phyloP scores from a whole-genome alignment of 1,284 basidiomycete species.

The Irpex rosettiformis region DNA sequence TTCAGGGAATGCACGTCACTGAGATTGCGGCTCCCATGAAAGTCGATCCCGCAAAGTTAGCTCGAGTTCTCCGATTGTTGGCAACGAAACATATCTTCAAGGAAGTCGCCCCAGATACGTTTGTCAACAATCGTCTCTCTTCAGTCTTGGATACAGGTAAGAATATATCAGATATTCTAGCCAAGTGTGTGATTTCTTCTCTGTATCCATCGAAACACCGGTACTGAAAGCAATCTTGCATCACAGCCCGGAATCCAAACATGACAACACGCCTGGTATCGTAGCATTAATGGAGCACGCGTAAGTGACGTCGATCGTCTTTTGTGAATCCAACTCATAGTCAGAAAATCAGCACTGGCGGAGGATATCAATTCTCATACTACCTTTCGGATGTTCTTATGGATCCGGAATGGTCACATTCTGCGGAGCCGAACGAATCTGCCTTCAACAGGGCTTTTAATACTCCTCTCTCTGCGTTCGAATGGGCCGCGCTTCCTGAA shows the following conservation, averaged over 20 bases:
- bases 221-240: background rate
- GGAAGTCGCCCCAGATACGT: constrained; percentile 25
- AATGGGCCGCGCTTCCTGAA: constrained; percentile 27
- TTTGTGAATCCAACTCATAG: background rate
- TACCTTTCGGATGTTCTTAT: constrained; percentile 33
- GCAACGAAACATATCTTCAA: constrained; percentile 25
- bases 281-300: background rate
- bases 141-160: constrained; percentile 25
- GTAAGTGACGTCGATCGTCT: background rate
- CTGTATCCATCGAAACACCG: background rate
- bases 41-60: constrained; percentile 20
- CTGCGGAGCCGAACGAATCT: constrained; percentile 25
- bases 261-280: constrained; percentile 4
- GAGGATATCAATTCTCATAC: constrained; percentile 30
- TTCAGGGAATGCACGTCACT: constrained; percentile 24
- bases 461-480: constrained; percentile 24
- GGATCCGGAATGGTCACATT: constrained; percentile 29
- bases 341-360: constrained; percentile 28
- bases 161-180: constrained; percentile 17
- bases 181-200: constrained; percentile 9
- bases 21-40: constrained; percentile 21
- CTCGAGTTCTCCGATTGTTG: constrained; percentile 4
- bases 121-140: constrained; percentile 25
- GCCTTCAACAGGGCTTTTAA: constrained; percentile 29
- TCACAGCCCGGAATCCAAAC: constrained; percentile 2